phyloP scores from a whole-genome alignment of 495 filamentous ascomycete species.

The Staphylotrichum tortipilum region DNA sequence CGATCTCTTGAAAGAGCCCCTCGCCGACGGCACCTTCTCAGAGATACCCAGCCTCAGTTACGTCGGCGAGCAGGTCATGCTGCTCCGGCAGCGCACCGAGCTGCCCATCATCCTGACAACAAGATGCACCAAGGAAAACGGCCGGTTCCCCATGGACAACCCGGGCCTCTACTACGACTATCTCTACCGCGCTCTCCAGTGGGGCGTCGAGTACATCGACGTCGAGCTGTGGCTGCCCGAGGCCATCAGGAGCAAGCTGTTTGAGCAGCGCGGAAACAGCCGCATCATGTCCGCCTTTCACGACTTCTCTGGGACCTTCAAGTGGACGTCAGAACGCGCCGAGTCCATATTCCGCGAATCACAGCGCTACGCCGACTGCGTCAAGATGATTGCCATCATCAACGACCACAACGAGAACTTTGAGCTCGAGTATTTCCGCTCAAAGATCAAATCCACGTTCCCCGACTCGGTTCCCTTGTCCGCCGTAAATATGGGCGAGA shows the following conservation, averaged over 20 bases:
- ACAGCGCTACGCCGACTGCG: constrained; percentile 67
- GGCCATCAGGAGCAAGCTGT: constrained; percentile 56
- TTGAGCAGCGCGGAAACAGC: constrained; percentile 61
- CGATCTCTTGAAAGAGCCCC: constrained; percentile 69
- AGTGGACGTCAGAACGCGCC: constrained; percentile 65
- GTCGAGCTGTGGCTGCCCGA: constrained; percentile 81
- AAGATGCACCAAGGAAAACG: constrained; percentile 69
- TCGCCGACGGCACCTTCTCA: constrained; percentile 44
- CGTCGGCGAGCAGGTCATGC: constrained; percentile 77
- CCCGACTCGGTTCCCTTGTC: constrained; percentile 61
- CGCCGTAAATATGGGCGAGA: constrained; percentile 77
- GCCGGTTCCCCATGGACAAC: constrained; percentile 73
- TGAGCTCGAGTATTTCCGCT: constrained; percentile 79
- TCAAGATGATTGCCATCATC: constrained; percentile 82
- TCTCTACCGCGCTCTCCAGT: constrained; percentile 68
- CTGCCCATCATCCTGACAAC: constrained; percentile 82
- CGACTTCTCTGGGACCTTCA: constrained; percentile 75
- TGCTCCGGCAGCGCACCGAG: constrained; percentile 71
- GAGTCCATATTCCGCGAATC: constrained; percentile 60
- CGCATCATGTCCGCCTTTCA: constrained; percentile 81
- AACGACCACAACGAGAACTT: constrained; percentile 73
- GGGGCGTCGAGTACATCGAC: constrained; percentile 82
- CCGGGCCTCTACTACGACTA: constrained; percentile 66
- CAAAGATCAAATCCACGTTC: constrained; percentile 57
- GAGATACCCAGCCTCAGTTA: constrained; percentile 68